Conservation (phyloP, 2,329 filamentous ascomycete species). For the Ascosphaera apis region DNA sequence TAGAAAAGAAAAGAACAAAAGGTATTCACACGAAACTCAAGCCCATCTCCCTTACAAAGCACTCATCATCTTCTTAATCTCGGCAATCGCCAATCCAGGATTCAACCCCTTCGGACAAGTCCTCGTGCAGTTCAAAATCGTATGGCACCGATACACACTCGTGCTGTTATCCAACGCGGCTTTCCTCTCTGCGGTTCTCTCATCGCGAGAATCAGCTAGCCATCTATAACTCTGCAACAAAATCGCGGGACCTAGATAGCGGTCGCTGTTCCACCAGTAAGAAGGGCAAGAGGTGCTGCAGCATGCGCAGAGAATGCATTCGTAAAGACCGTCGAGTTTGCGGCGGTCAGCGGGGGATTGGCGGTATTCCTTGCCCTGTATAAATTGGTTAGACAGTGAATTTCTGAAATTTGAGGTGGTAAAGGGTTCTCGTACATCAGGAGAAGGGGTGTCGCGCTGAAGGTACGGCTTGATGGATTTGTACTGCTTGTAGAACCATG, state of each 20-base stretch:
- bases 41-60: conserved; percentile 2
- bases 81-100: conserved; percentile 79
- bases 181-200: conserved; percentile 72
- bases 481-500: conserved; percentile 99
- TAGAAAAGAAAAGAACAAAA: not conserved
- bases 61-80: conserved; percentile 97
- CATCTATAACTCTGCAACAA: conserved; percentile 96
- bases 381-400: too few relatives aligned
- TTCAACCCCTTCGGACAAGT: conserved; percentile 98
- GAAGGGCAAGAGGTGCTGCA: conserved; percentile 98
- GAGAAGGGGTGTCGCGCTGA: conserved; percentile 63
- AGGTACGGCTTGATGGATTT: conserved; percentile 99
- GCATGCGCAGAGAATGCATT: conserved; percentile 98
- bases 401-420: too few relatives aligned
- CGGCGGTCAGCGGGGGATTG: conserved; percentile 79
- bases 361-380: conserved; percentile 69
- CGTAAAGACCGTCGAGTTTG: conserved; percentile 95
- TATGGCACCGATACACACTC: conserved; percentile 97
- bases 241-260: conserved; percentile 92
- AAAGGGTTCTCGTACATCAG: conserved; percentile 42
- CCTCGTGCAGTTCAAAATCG: conserved; percentile 93
- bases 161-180: conserved; percentile 91
- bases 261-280: conserved; percentile 99
- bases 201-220: conserved; percentile 85
- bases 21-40: conserved; percentile 1